Conservation (phyloP, 495 filamentous ascomycete genomes). For the Penicillium mononematosum region DNA sequence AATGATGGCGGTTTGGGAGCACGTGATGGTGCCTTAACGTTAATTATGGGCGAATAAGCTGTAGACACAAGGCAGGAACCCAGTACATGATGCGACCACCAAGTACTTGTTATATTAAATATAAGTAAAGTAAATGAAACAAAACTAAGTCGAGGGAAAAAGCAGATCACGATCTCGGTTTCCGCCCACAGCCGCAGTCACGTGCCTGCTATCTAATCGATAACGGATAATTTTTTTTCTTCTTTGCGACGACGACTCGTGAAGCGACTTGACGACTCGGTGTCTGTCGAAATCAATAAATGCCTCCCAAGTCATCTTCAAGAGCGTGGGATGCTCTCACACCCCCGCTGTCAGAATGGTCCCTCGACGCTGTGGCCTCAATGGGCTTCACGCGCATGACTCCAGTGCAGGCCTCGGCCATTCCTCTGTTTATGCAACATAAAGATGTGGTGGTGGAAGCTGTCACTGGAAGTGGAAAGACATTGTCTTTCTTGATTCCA, state of each 20-base stretch:
- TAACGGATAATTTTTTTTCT: conserved; percentile 30
- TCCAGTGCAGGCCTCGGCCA: conserved; percentile 89
- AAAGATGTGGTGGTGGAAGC: conserved; percentile 98
- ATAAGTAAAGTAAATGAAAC: conserved; percentile 15
- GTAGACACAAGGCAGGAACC: neutral
- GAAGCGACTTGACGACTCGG: conserved; percentile 2
- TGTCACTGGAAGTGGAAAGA: conserved; percentile 95
- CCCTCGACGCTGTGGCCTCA: conserved; percentile 74
- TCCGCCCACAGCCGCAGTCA: conserved; percentile 29
- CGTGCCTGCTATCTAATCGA: conserved; percentile 33
- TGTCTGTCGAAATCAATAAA: conserved; percentile 7
- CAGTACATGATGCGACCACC: conserved; percentile 12
- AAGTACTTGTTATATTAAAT: conserved; percentile 6
- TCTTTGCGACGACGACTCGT: conserved; percentile 13
- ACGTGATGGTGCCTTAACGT: conserved; percentile 7
- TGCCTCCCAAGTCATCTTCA: conserved; percentile 43
- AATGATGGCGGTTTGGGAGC: conserved; percentile 26
- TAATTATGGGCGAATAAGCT: neutral
- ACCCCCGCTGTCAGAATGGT: conserved; percentile 84
- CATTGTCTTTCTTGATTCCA: conserved; percentile 85
- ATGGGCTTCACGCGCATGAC: conserved; percentile 90
- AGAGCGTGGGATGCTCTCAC: conserved; percentile 78
- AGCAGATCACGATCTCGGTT: conserved; percentile 22
- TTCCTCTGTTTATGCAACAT: conserved; percentile 87
- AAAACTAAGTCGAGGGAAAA: conserved; percentile 32